Conservation (phyloP, 495 filamentous ascomycete species). For the Pseudomonodictys pantanalensis region DNA sequence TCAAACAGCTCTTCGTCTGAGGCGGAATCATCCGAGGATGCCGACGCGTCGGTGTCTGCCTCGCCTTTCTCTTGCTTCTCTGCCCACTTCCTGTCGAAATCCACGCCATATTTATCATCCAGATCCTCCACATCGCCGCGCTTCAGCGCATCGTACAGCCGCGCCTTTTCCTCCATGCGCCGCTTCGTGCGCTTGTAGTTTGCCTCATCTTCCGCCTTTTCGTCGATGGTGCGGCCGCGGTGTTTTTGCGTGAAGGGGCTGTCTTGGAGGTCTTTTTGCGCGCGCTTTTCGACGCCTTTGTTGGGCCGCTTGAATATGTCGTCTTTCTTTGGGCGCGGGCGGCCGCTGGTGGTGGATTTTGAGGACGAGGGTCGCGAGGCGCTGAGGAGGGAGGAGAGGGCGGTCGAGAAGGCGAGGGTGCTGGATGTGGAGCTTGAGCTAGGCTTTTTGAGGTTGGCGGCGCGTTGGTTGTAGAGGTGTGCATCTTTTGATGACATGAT, state of each 20-base stretch:
- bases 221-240: constrained; percentile 44
- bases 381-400: constrained; percentile 35
- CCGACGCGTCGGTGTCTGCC: constrained; percentile 44
- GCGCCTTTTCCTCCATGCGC: constrained; percentile 82
- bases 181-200: constrained; percentile 63
- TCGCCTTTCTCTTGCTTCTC: constrained; percentile 53
- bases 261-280: constrained; percentile 48
- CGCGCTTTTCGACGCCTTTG: constrained; percentile 65
- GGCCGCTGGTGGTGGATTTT: constrained; percentile 48
- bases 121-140: constrained; percentile 60
- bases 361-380: constrained; percentile 35
- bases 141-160: constrained; percentile 81
- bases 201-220: constrained; percentile 38
- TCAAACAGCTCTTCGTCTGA: constrained; percentile 65
- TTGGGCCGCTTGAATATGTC: constrained; percentile 71
- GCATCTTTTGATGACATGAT: constrained; percentile 55
- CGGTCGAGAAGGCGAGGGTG: constrained; percentile 69
- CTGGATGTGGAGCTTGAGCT: constrained; percentile 66
- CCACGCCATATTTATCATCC: constrained; percentile 63
- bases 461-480: constrained; percentile 70
- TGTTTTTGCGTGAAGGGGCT: constrained; percentile 41
- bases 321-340: constrained; percentile 63
- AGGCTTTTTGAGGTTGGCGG: constrained; percentile 50
- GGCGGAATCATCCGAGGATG: constrained; percentile 44
- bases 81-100: constrained; percentile 95